Percentiles rank a stretch among this genome's conserved stretches.
phyloP scores from a whole-genome alignment of 2,329 filamentous ascomycete genomes.

The Ceratocystis cubensis region DNA sequence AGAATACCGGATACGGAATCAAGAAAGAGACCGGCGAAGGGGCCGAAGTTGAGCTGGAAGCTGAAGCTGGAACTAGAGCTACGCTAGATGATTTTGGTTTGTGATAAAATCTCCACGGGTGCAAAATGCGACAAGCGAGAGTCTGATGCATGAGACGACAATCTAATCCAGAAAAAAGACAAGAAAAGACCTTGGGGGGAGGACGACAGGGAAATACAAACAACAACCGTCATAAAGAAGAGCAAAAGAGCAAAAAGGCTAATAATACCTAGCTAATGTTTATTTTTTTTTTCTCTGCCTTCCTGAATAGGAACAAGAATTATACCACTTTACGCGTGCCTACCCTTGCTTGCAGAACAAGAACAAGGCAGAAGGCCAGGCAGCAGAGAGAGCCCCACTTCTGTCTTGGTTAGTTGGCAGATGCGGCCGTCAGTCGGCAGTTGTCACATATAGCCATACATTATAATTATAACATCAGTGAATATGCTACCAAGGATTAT shows the following conservation, averaged over 20 bases:
- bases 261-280: neutral
- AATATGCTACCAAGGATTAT: no score
- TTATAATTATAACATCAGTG: no score
- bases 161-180: neutral
- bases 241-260: neutral
- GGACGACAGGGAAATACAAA: neutral
- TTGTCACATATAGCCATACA: no score
- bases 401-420: no score
- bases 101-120: neutral
- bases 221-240: neutral
- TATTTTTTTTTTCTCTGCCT: neutral
- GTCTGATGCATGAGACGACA: constrained; percentile 7
- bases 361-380: no score
- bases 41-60: neutral
- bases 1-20: no score
- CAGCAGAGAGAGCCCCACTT: no score
- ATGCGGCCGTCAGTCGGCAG: no score
- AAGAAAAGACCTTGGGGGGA: neutral
- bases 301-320: constrained; percentile 22
- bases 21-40: neutral
- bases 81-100: neutral
- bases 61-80: neutral
- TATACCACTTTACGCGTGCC: constrained; percentile 1
- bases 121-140: neutral
- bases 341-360: neutral